These are phyloP conservation scores for Plasmodium billcollinsi DNA, from an alignment of 169 alveolate species.

Conservation along the genomic window DNA sequence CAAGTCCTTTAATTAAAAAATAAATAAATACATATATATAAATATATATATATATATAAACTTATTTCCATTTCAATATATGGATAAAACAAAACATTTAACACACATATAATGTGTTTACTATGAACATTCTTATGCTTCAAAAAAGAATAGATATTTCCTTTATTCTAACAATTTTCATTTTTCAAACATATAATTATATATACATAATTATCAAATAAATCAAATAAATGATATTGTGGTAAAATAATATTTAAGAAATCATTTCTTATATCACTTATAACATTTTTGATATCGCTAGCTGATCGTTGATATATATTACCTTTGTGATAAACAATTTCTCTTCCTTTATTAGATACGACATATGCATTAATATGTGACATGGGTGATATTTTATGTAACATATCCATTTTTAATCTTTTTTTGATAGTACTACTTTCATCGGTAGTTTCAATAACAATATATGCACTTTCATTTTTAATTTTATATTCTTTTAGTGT, in stretches of 20 bases:
- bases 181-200: conserved; percentile 56
- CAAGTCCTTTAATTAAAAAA: not conserved
- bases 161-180: conserved; percentile 34
- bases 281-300: conserved; percentile 52
- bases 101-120: too few species aligned
- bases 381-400: conserved; percentile 53
- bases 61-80: not conserved
- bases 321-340: conserved; percentile 70
- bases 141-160: too few species aligned
- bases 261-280: conserved; percentile 62
- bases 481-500: conserved; percentile 65
- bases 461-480: conserved; percentile 58
- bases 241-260: conserved; percentile 58
- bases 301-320: conserved; percentile 68
- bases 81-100: too few species aligned
- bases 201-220: conserved; percentile 50
- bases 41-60: not conserved
- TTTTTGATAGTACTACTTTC: conserved; percentile 57
- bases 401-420: conserved; percentile 70
- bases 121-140: too few species aligned
- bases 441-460: conserved; percentile 52
- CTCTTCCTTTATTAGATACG: conserved; percentile 48
- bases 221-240: conserved; percentile 50
- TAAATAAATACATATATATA: not conserved
- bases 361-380: conserved; percentile 69